phyloP scores from a whole-genome alignment of 257 asterid species.

The Fraxinus cuspidata region DNA sequence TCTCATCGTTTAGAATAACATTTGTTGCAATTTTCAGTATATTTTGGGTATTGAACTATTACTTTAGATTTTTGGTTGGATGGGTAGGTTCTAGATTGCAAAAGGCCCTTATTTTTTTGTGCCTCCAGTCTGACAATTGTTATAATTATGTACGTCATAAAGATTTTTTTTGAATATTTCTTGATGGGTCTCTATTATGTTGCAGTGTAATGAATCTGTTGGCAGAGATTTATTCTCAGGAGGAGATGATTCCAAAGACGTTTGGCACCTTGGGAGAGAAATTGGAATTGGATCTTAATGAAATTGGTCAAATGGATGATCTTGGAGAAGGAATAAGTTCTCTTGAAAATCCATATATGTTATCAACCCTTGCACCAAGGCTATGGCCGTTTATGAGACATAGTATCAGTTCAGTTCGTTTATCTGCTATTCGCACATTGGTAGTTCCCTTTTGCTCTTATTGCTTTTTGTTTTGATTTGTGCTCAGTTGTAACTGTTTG shows the following conservation, averaged over 20 bases:
- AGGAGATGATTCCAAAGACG: constrained; percentile 83
- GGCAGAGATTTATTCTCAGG: constrained; percentile 98
- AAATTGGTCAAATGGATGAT: constrained; percentile 53
- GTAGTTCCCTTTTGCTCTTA: constrained; percentile 41
- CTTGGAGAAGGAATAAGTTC: constrained; percentile 66
- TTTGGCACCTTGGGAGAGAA: constrained; percentile 48
- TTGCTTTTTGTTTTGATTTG: constrained; percentile 8
- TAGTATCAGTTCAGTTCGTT: constrained; percentile 92
- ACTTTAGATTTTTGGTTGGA: not conserved
- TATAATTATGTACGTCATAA: not conserved
- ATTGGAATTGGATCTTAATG: constrained; percentile 81
- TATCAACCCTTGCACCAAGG: constrained; percentile 90
- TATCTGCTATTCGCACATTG: constrained; percentile 97
- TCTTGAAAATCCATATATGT: constrained; percentile 72
- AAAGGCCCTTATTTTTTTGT: not conserved
- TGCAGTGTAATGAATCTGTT: constrained; percentile 98
- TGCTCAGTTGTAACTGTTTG: constrained; percentile 9
- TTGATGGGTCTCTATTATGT: constrained; percentile 35
- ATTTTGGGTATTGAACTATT: constrained; percentile 1
- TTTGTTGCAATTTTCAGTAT: not conserved
- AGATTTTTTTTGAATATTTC: constrained; percentile 16
- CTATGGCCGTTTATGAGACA: constrained; percentile 99
- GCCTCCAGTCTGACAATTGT: constrained; percentile 1
- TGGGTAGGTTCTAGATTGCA: not conserved
- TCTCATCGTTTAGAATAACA: not conserved